Base-by-base conservation (phyloP, 192 early-diverging fungal species). In the Coemansia sp. region DNA sequence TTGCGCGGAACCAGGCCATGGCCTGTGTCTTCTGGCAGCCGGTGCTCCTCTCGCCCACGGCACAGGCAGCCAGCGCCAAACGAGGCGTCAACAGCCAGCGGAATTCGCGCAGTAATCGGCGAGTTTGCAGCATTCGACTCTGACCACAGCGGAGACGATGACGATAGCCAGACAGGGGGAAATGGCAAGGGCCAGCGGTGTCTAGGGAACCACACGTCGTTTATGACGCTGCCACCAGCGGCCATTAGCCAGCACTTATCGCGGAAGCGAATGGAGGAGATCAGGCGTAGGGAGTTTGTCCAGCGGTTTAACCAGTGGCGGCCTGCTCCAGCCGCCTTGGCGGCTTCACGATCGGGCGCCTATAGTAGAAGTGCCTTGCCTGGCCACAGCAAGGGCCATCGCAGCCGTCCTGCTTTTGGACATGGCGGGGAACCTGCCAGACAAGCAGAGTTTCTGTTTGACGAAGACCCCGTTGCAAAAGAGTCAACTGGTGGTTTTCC, bases 101-200 rank as follows among this genome's bases (percentile, higher is more conserved):
- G 3, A 42, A 58, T 79, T n/a, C 61, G 59, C 14, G 67, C 65
- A 3, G 72, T 80, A 10, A 80, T 80, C 61, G 46, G 50, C 36
- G 77, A 80, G 54, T 80, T 80, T 60, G 72, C 77, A 14, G 72
- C 65, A 27, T 42, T 80, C 13, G 71, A 74, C n/a, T 80, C 77
- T n/a, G 71, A 71, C 49, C 24, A n/a, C 34, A 60, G 60, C 54
- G 71, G 70, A 6, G 19, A 9, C 24, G 53, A 49, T 4, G 47
- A 30, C 23, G 35, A 28, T 0, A 30, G 6, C 4, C 9, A 49
- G 8, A 23, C n/a, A n/a, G n/a, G n/a, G n/a, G n/a, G n/a, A n/a
- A n/a, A n/a, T n/a, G n/a, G n/a, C 11, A 25, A 27, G 24, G 29
- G 24, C 14, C 5, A 46, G 13, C 23, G 22, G 18, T 19, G 30